Evolutionary conservation across 139 green algal genomes (phyloP).

Genomic region (Chlorella ohadii): DNA sequence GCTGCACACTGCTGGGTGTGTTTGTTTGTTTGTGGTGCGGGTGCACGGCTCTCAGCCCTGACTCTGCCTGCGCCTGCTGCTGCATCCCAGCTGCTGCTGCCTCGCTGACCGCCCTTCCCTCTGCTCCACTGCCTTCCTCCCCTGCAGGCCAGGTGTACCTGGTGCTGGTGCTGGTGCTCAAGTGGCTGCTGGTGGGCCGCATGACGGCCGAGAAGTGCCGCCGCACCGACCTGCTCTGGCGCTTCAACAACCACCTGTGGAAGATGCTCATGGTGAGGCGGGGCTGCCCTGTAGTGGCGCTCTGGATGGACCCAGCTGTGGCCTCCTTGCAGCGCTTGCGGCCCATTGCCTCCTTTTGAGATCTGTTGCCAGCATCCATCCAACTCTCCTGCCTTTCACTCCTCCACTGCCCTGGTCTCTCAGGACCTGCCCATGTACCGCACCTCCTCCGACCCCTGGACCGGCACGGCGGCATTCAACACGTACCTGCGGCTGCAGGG

Average conservation of each 20-base stretch:
- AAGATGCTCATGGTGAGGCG: not conserved
- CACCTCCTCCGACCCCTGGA: constrained; percentile 1
- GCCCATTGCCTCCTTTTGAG: too few species aligned
- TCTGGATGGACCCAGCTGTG: too few species aligned
- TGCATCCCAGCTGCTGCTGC: not conserved
- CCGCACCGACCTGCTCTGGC: not conserved
- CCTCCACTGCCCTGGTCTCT: too few species aligned
- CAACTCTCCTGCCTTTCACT: too few species aligned
- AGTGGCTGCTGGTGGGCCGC: not conserved
- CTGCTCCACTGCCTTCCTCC: too few species aligned
- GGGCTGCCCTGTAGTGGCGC: too few species aligned
- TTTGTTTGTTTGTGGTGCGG: too few species aligned
- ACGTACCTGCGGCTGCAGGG: not conserved
- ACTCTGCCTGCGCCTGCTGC: too few species aligned
- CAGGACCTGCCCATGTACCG: not conserved
- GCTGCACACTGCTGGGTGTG: too few species aligned
- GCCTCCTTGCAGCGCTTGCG: too few species aligned
- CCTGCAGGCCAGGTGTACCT: not conserved
- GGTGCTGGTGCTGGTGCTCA: not conserved
- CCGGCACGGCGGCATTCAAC: not conserved
- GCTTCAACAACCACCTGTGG: not conserved
- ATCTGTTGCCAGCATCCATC: too few species aligned
- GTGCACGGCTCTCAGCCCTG: too few species aligned
- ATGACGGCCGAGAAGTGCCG: not conserved
- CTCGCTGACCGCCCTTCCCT: not conserved